Evolutionary conservation across 2,329 filamentous ascomycete genomes (phyloP).

Genomic region (Cadophora sp.): DNA sequence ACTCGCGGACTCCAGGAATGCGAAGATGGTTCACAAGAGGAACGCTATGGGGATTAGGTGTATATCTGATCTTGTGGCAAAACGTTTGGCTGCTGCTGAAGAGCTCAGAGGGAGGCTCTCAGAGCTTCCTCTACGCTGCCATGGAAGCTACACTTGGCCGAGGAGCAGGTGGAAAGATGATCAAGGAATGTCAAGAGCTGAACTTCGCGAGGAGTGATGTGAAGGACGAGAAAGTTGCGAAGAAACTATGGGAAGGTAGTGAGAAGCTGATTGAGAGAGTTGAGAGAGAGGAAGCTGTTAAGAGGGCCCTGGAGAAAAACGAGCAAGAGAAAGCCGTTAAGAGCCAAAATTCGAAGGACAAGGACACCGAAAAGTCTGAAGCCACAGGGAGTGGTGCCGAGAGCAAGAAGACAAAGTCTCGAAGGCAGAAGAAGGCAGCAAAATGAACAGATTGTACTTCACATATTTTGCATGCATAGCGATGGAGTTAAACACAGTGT

Average conservation of each 20-base stretch:
- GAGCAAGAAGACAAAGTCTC: slow-evolving; percentile 40
- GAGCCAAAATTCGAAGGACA: slow-evolving; percentile 34
- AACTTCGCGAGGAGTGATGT: slow-evolving; percentile 76
- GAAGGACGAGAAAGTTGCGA: slow-evolving; percentile 78
- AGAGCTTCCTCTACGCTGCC: slow-evolving; percentile 83
- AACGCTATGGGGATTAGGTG: slow-evolving; percentile 76
- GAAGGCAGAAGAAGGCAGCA: slow-evolving; percentile 39
- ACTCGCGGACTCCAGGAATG: slow-evolving; percentile 84
- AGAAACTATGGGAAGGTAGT: slow-evolving; percentile 88
- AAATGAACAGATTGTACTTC: slow-evolving; percentile 31
- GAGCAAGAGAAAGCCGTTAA: slow-evolving; percentile 47
- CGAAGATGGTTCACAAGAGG: slow-evolving; percentile 87
- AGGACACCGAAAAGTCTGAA: slow-evolving; percentile 41
- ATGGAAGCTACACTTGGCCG: slow-evolving; percentile 79
- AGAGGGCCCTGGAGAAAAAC: slow-evolving; percentile 48
- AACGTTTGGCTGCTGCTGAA: slow-evolving; percentile 90
- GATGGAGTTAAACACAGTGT: slow-evolving; percentile 11
- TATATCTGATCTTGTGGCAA: slow-evolving; percentile 81
- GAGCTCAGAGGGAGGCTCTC: slow-evolving; percentile 80
- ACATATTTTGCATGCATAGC: slow-evolving; percentile 24
- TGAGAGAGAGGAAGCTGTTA: slow-evolving; percentile 79
- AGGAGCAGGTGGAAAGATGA: slow-evolving; percentile 69
- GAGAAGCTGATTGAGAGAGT: slow-evolving; percentile 82
- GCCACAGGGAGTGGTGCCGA: slow-evolving; percentile 44
- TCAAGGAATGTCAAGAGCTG: slow-evolving; percentile 89